Conservation (phyloP, 2,329 filamentous ascomycete genomes). For the Talaromyces funiculosus region DNA sequence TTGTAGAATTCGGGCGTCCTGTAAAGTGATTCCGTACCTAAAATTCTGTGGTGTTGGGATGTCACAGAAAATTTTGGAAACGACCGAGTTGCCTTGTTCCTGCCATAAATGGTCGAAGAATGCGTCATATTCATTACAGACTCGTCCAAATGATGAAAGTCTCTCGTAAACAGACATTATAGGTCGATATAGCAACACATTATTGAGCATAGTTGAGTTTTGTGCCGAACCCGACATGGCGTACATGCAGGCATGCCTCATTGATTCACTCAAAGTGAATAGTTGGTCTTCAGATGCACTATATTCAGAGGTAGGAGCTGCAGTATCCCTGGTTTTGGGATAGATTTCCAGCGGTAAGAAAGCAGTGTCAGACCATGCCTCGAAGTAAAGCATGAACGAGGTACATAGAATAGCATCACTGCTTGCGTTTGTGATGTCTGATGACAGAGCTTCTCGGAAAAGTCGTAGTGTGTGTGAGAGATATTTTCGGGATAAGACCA, state of each 20-base stretch:
- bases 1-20: not conserved
- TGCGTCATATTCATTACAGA: not conserved
- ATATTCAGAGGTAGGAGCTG: not conserved
- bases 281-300: constrained; percentile 5
- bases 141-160: not conserved
- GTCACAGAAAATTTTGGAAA: not conserved
- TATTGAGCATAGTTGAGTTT: not conserved
- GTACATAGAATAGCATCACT: constrained; percentile 7
- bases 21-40: not conserved
- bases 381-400: constrained; percentile 11
- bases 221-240: not conserved
- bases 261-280: not conserved
- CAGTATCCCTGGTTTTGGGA: not conserved
- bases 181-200: not conserved
- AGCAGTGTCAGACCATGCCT: constrained; percentile 5
- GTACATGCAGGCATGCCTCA: constrained; percentile 4
- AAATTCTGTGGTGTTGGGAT: not conserved
- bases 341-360: not conserved
- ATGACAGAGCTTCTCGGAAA: not conserved
- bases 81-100: not conserved
- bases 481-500: not conserved
- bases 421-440: not conserved
- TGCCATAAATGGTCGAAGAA: constrained; percentile 1
- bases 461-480: constrained; percentile 4
- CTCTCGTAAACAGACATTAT: not conserved